Conservation (phyloP, 352 stramenopile species). For the Phytopythium montanum region DNA sequence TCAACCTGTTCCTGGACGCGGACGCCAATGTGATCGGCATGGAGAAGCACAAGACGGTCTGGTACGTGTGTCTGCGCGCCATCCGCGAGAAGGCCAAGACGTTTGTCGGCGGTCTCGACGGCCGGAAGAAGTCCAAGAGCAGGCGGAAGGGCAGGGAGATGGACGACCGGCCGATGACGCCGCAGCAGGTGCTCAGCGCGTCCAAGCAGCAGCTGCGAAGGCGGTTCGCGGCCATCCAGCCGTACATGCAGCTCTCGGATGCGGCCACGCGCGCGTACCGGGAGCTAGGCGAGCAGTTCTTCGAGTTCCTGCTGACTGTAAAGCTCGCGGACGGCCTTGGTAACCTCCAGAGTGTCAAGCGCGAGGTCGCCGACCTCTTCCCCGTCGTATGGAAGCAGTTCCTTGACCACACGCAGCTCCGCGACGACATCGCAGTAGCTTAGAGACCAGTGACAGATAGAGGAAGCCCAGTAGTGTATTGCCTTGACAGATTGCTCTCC, state of each 20-base stretch:
- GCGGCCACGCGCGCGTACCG: constrained; percentile 37
- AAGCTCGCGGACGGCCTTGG: constrained; percentile 19
- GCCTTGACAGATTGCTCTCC: neutral
- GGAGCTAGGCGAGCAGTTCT: constrained; percentile 51
- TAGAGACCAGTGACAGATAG: constrained; percentile 11
- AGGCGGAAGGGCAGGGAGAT: neutral
- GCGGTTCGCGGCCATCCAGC: constrained; percentile 54
- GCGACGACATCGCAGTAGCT: constrained; percentile 30
- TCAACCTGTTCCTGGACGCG: constrained; percentile 70
- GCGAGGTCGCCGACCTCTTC: constrained; percentile 61
- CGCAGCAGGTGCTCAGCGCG: constrained; percentile 13
- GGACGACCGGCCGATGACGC: constrained; percentile 7
- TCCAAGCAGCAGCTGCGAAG: constrained; percentile 34
- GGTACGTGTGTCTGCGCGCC: constrained; percentile 84
- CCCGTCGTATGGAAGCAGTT: constrained; percentile 73
- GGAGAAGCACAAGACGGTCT: constrained; percentile 83
- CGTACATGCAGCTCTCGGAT: constrained; percentile 44
- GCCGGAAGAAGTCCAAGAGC: constrained; percentile 19
- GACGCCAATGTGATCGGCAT: constrained; percentile 66
- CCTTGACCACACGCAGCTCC: constrained; percentile 37
- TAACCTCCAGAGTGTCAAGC: constrained; percentile 30
- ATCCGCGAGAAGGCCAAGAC: constrained; percentile 81
- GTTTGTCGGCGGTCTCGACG: constrained; percentile 17
- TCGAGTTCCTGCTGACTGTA: constrained; percentile 50
- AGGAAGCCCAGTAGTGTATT: neutral